Evolutionary conservation across 805 yeast genomes (phyloP).

Genomic region (Metschnikowia picachoensis): DNA sequence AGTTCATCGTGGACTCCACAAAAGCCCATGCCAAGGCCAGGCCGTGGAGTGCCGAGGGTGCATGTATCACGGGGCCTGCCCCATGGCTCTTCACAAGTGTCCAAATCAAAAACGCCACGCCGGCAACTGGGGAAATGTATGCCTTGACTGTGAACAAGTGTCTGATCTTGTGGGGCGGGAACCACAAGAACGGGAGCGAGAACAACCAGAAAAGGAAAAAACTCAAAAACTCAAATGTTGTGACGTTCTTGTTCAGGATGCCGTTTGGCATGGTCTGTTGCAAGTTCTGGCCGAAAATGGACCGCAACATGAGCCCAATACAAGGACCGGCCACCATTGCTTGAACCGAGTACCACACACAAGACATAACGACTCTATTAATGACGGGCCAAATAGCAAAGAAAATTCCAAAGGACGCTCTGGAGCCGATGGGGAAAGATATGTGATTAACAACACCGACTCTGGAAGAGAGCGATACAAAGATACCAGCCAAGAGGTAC

Average conservation of each 20-base stretch:
- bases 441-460: slow-evolving; percentile 79
- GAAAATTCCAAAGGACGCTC: slow-evolving; percentile 83
- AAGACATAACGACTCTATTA: slow-evolving; percentile 83
- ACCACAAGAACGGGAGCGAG: slow-evolving; percentile 75
- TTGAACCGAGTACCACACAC: slow-evolving; percentile 87
- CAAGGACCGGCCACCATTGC: slow-evolving; percentile 83
- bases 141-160: slow-evolving; percentile 84
- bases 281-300: slow-evolving; percentile 66
- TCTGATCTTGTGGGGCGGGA: slow-evolving; percentile 77
- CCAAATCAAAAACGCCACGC: slow-evolving; percentile 81
- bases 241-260: slow-evolving; percentile 55
- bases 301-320: slow-evolving; percentile 60
- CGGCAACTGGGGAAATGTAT: slow-evolving; percentile 74
- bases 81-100: slow-evolving; percentile 77
- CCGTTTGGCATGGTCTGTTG: slow-evolving; percentile 61
- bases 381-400: slow-evolving; percentile 86
- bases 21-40: slow-evolving; percentile 79
- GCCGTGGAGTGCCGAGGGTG: slow-evolving; percentile 50
- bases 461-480: slow-evolving; percentile 69
- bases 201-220: slow-evolving; percentile 81
- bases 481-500: slow-evolving; percentile 62
- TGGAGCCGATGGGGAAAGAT: slow-evolving; percentile 76
- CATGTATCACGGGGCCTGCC: slow-evolving; percentile 66
- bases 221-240: slow-evolving; percentile 67
- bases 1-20: slow-evolving; percentile 70